Base-by-base conservation (phyloP, 805 yeast species). In the Pichia eremophila region DNA sequence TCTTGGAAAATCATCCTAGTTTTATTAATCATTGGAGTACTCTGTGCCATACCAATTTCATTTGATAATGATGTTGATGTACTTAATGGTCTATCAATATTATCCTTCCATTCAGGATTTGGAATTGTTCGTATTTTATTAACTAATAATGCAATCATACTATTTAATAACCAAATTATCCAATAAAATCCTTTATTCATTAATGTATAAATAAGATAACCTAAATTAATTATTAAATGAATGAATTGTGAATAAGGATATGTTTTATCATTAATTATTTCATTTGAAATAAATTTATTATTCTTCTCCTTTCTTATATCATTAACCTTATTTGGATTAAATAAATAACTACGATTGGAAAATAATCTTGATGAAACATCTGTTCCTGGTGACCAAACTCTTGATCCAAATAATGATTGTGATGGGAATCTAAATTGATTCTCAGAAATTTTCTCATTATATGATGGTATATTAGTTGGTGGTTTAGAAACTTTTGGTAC, bases 81-180 rank as follows among this genome's bases (percentile, higher is more conserved):
- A 22, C 25, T 22, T 22, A 22, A 22, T 22, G 25, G 25, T 22
- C 25, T 22, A 22, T 44, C 42, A 11, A 25, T 34, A 6, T 47
- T 44, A 22, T 51, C 44, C 10, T 46, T 43, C 42, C 51, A 45
- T 12, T 50, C 46, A 2, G 65, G 66, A 34, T 51, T 57, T 6
- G 66, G 66, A 12, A 63, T 60, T 15, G 41, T 34, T 29, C 56
- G 54, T 28, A 58, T 47, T 2, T 57, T 32, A 12, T 44, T 51
- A 40, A 55, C 45, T 25, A 56, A 15, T 22, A 48, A 29, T 3
- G 52, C 28, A 8, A 51, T 56, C 1, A 55, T 25, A 10, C 47
- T 18, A 11, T 55, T 58, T 22, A 63, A 41, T 2, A 51, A 17
- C 46, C 52, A 60, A 1, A 62, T 17, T 3, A 54, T 14, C 67